Evolutionary conservation across 768 basidiomycete species (phyloP), one percentile per base, ranked within the genome.

Genomic region (Leccinum fibrillosum): DNA sequence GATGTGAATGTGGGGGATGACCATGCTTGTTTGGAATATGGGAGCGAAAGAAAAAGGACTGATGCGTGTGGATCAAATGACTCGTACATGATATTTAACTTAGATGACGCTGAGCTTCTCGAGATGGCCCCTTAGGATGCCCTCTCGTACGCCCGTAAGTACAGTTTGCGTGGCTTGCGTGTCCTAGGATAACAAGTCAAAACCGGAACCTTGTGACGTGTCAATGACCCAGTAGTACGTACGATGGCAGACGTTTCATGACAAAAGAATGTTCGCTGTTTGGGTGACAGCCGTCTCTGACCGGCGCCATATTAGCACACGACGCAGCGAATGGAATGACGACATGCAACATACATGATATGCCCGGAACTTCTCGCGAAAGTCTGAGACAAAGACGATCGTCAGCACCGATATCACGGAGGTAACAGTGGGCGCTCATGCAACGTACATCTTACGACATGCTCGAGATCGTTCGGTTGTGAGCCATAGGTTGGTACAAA

Each of bases 201-300:
- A 47, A 19, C 34, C 15, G 15, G 9, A n/a, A n/a, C 39, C 3
- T 3, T 4, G 23, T 12, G 25, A 4, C 3, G 32, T 26, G 12
- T 26, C 10, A 15, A 49, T 9, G 9, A 23, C 26, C 17, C 8
- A 51, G 9, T 2, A 30, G 1, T 44, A 80, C 85, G 53, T 65
- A 87, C 87, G 48, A 88, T 82, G 5, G 87, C 88, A 39, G 86
- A 86, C 0, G 87, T 89, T 64, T 86, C 83, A 63, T 89, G 82
- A 60, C 82, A 85, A 62, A 86, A 82, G 64, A 89, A 89, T 1
- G 82, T 76, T 5, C 88, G 77, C 26, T 77, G 72, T 34, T 77
- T 71, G 1, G 85, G 83, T 2, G 86, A 88, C 23, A 80, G 72
- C 23, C 80, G 79, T 66, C 78, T 82, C 84, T 88, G 59, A 35